phyloP scores from a whole-genome alignment of 805 yeast genomes.

The Ogataea nonfermentans region DNA sequence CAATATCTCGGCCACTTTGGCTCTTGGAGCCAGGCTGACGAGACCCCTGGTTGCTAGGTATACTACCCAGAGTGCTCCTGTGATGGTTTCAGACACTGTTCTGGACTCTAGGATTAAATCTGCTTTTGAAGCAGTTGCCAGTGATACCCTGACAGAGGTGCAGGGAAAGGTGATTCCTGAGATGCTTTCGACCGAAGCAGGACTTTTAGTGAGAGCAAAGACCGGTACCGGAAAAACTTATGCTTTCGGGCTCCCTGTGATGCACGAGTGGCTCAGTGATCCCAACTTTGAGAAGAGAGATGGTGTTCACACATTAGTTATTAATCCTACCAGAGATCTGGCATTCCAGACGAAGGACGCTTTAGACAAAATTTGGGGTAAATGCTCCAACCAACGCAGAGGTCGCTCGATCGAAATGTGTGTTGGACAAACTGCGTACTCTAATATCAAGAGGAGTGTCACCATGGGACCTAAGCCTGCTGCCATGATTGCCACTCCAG shows the following conservation, averaged over 20 bases:
- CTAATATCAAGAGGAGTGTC: slow-evolving; percentile 25
- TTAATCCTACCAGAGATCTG: slow-evolving; percentile 90
- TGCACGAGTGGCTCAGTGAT: slow-evolving; percentile 47
- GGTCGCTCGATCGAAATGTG: slow-evolving; percentile 45
- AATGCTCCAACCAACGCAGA: slow-evolving; percentile 10
- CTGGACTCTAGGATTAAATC: slow-evolving; percentile 17
- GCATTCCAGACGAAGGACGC: slow-evolving; percentile 80
- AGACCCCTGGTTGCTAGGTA: background rate
- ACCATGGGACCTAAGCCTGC: slow-evolving; percentile 41
- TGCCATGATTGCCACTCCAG: slow-evolving; percentile 86
- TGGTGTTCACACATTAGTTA: slow-evolving; percentile 58
- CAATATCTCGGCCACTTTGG: too few relatives aligned
- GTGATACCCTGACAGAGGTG: slow-evolving; percentile 60
- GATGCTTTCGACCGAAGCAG: slow-evolving; percentile 47
- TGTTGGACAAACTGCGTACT: slow-evolving; percentile 64
- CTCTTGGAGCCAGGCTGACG: background rate
- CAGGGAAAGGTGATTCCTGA: slow-evolving; percentile 64
- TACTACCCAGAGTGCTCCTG: slow-evolving; percentile 3
- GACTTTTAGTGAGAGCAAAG: slow-evolving; percentile 83
- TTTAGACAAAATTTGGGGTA: slow-evolving; percentile 44
- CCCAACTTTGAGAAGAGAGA: slow-evolving; percentile 25
- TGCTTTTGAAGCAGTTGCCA: slow-evolving; percentile 38
- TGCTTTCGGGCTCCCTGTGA: slow-evolving; percentile 80
- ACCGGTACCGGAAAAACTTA: slow-evolving; percentile 96
- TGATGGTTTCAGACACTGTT: background rate